A percentile compares a stretch with the other conserved stretches of the same genome.
phyloP scores from a whole-genome alignment of 1,284 basidiomycete species.

The Trichosporon sp. region DNA sequence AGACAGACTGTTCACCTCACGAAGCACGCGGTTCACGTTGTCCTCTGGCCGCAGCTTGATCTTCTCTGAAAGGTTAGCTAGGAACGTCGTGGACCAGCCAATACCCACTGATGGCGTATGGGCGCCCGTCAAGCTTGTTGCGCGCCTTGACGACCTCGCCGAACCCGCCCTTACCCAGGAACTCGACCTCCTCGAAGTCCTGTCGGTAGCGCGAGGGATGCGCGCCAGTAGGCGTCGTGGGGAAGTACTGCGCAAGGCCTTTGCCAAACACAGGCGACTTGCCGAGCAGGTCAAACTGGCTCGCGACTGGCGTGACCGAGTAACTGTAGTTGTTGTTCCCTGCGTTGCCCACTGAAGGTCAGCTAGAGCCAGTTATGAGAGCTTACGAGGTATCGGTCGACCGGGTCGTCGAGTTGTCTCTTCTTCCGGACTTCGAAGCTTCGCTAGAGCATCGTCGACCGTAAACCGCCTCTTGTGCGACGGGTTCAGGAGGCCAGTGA shows the following conservation, averaged over 20 bases:
- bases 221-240: slow-evolving; percentile 18
- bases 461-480: slow-evolving; percentile 41
- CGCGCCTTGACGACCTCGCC: slow-evolving; percentile 90
- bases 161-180: slow-evolving; percentile 77
- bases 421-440: slow-evolving; percentile 27
- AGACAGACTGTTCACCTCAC: slow-evolving; percentile 86
- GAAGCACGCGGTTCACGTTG: slow-evolving; percentile 79
- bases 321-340: background rate
- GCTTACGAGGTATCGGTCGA: slow-evolving; percentile 7
- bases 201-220: slow-evolving; percentile 42
- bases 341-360: background rate
- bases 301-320: background rate
- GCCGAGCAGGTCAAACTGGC: slow-evolving; percentile 23
- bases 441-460: slow-evolving; percentile 40
- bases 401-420: slow-evolving; percentile 24
- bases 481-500: slow-evolving; percentile 39
- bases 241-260: slow-evolving; percentile 25
- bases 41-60: slow-evolving; percentile 73
- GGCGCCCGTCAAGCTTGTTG: slow-evolving; percentile 61
- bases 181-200: slow-evolving; percentile 51
- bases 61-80: slow-evolving; percentile 63
- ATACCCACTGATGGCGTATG: slow-evolving; percentile 49
- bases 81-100: no score
- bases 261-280: slow-evolving; percentile 27
- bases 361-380: background rate